Evolutionary conservation across 768 basidiomycete genomes (phyloP).

Genomic region (Chiua virens): DNA sequence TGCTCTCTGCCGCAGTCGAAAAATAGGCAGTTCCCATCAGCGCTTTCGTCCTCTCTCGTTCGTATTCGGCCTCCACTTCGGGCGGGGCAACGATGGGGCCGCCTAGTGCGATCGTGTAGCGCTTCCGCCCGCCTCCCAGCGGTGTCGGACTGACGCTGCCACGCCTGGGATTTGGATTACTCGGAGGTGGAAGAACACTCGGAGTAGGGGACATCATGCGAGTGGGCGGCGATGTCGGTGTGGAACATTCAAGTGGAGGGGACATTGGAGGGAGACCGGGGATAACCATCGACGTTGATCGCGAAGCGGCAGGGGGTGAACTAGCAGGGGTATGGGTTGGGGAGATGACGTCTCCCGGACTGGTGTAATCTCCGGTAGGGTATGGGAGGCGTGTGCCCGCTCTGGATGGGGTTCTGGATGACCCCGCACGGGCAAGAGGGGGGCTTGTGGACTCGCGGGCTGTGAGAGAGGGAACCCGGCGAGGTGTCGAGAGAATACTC

Average conservation of each 20-base stretch:
- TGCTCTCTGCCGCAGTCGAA: conserved; percentile 38
- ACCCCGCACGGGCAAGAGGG: conserved; percentile 51
- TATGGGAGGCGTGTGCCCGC: conserved; percentile 63
- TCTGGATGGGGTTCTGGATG: conserved; percentile 27
- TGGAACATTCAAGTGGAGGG: conserved; percentile 20
- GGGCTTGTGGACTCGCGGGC: conserved; percentile 66
- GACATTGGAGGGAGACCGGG: conserved; percentile 41
- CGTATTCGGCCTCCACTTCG: conserved; percentile 29
- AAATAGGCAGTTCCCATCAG: conserved; percentile 44
- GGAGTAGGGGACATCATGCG: conserved; percentile 24
- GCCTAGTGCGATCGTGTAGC: conserved; percentile 85
- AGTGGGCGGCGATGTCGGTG: conserved; percentile 23
- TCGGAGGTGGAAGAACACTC: conserved; percentile 44
- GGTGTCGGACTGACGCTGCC: conserved; percentile 71
- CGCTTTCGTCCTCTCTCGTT: conserved; percentile 25
- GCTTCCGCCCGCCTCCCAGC: conserved; percentile 52
- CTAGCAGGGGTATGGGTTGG: conserved; percentile 40
- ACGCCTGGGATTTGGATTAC: conserved; percentile 39
- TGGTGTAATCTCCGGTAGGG: conserved; percentile 80
- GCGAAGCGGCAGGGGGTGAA: conserved; percentile 43
- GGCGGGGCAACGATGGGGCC: conserved; percentile 56
- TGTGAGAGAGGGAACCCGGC: conserved; percentile 36
- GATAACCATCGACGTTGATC: conserved; percentile 45
- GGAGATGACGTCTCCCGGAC: conserved; percentile 50
- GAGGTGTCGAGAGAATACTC: conserved; percentile 27